phyloP scores from a whole-genome alignment of 805 yeast species.

The Candida silvicultrix region DNA sequence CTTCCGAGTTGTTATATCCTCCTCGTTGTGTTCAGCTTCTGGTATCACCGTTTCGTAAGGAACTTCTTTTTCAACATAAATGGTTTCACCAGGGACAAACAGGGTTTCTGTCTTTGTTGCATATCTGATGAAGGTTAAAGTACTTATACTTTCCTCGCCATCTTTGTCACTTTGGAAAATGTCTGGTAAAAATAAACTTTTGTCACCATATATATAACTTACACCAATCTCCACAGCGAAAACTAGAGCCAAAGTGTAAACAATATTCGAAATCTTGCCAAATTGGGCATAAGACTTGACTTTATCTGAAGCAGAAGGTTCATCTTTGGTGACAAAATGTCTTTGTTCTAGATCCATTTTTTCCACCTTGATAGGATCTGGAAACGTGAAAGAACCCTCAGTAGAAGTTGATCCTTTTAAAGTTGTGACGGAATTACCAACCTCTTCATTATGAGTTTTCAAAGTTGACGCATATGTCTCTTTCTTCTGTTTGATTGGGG shows the following conservation, averaged over 20 bases:
- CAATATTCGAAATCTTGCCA: not conserved
- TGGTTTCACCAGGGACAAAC: slow-evolving; percentile 8
- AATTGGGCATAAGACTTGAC: not conserved
- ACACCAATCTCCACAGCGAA: not conserved
- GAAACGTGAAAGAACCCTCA: slow-evolving; percentile 6
- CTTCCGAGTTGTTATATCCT: not conserved
- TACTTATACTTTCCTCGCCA: not conserved
- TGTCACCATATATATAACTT: not conserved
- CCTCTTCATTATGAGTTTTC: not conserved
- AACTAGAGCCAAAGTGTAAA: not conserved
- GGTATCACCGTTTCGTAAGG: slow-evolving; percentile 2
- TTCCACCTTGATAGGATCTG: slow-evolving; percentile 6
- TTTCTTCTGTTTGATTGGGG: not conserved
- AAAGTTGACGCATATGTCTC: not conserved
- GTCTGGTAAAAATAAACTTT: not conserved
- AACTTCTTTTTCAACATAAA: slow-evolving; percentile 5
- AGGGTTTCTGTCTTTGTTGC: slow-evolving; percentile 12
- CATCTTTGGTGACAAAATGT: too few species aligned
- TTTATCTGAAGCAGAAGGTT: not conserved
- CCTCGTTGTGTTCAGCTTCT: not conserved
- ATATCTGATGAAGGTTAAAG: slow-evolving; percentile 9
- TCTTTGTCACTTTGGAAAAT: not conserved
- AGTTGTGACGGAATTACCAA: slow-evolving; percentile 8
- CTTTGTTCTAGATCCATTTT: not conserved
- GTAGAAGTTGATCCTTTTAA: slow-evolving; percentile 1